phyloP scores from a whole-genome alignment of 2,329 filamentous ascomycete species.

The Aquanectria penicillioides region DNA sequence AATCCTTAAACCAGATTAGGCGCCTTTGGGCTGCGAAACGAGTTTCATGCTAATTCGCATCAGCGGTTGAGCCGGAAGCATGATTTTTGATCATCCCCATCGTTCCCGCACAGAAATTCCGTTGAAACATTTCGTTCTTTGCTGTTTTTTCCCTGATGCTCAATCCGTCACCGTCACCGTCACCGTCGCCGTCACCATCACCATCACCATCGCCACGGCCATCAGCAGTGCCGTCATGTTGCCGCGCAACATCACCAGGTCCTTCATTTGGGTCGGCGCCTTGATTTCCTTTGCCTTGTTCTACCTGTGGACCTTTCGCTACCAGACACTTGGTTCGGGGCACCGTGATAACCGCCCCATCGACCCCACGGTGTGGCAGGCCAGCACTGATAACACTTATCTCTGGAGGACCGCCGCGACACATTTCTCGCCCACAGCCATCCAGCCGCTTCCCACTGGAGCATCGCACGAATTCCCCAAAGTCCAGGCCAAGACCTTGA shows the following conservation, averaged over 20 bases:
- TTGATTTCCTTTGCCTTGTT: slow-evolving; percentile 35
- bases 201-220: neutral
- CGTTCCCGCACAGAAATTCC: too few species aligned
- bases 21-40: too few species aligned
- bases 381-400: slow-evolving; percentile 38
- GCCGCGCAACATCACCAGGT: slow-evolving; percentile 33
- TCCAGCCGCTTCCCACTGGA: slow-evolving; percentile 45
- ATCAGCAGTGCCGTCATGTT: slow-evolving; percentile 27
- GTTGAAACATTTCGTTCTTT: neutral
- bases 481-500: slow-evolving; percentile 46
- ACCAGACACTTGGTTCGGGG: slow-evolving; percentile 27
- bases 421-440: slow-evolving; percentile 41
- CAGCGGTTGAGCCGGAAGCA: too few species aligned
- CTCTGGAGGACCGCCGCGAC: slow-evolving; percentile 41
- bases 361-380: slow-evolving; percentile 34
- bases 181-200: neutral
- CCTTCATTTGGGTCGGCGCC: slow-evolving; percentile 32
- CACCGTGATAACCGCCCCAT: slow-evolving; percentile 33
- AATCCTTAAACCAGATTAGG: too few species aligned
- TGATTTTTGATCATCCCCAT: too few species aligned
- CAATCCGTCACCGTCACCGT: neutral
- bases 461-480: slow-evolving; percentile 43
- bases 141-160: neutral
- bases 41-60: too few species aligned
- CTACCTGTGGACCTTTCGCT: slow-evolving; percentile 34